Conservation (phyloP, 2,329 filamentous ascomycete genomes). For the Penicillium sclerotigenum region DNA sequence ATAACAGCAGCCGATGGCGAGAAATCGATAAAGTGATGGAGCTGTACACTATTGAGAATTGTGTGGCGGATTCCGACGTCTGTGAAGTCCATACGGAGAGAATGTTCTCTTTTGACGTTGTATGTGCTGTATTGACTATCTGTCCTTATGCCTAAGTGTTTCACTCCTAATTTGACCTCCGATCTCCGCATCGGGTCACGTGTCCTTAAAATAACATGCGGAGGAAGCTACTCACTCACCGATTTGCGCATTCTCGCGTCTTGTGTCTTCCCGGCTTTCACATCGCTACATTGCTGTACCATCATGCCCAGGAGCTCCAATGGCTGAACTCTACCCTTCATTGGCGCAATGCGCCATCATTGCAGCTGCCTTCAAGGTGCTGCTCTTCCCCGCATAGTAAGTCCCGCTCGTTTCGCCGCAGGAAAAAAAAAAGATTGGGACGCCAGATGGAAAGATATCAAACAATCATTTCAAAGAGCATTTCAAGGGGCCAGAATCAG, state of each 20-base stretch:
- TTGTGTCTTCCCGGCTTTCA: constrained; percentile 1
- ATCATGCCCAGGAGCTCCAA: constrained; percentile 42
- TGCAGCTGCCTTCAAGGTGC: constrained; percentile 19
- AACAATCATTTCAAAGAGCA: too few species aligned
- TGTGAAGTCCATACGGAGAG: constrained; percentile 38
- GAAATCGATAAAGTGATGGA: constrained; percentile 53
- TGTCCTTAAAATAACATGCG: constrained; percentile 9
- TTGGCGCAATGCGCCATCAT: constrained; percentile 21
- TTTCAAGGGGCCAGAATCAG: not conserved
- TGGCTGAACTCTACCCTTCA: constrained; percentile 80
- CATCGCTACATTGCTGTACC: constrained; percentile 10
- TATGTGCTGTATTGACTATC: constrained; percentile 17
- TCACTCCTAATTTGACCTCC: constrained; percentile 24
- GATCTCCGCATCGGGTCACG: constrained; percentile 24
- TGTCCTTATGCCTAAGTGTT: constrained; percentile 20
- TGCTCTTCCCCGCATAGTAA: constrained; percentile 23
- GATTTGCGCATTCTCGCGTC: not conserved
- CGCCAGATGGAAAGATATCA: too few species aligned
- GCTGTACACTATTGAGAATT: constrained; percentile 42
- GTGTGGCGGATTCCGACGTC: constrained; percentile 47
- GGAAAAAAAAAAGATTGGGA: not conserved
- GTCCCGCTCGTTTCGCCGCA: not conserved
- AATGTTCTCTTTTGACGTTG: constrained; percentile 5
- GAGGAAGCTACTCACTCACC: constrained; percentile 12
- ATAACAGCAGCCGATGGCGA: constrained; percentile 49